phyloP scores from a whole-genome alignment of 257 asterid species.

The Solanum phureja region DNA sequence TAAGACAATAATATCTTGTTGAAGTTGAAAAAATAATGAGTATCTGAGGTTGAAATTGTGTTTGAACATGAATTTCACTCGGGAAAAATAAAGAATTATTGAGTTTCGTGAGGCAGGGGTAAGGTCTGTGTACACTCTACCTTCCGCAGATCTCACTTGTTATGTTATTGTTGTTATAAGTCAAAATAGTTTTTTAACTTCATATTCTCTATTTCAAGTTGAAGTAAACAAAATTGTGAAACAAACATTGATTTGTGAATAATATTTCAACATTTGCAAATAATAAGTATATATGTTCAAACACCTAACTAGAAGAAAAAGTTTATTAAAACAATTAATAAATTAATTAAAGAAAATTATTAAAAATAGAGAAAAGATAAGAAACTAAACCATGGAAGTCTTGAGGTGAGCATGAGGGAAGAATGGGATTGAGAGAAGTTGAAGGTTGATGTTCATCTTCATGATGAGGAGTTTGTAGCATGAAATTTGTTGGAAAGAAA shows the following conservation, averaged over 20 bases:
- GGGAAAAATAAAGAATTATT: background rate
- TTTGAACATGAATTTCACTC: background rate
- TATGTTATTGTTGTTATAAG: background rate
- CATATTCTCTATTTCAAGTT: background rate
- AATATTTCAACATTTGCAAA: background rate
- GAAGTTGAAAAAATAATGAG: background rate
- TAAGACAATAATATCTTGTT: background rate
- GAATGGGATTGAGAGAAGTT: constrained; percentile 28
- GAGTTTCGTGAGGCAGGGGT: no score
- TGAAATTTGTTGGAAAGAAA: constrained; percentile 69
- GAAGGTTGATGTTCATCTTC: constrained; percentile 31
- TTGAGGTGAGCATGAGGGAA: constrained; percentile 22
- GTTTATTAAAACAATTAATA: background rate
- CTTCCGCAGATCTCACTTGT: background rate
- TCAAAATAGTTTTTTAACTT: background rate
- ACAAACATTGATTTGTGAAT: background rate
- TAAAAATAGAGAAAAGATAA: background rate
- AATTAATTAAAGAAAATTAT: background rate
- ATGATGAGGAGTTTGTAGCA: constrained; percentile 66
- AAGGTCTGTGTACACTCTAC: background rate
- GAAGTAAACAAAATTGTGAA: background rate
- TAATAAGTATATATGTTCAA: background rate
- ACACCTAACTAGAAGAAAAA: background rate
- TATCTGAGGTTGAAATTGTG: background rate
- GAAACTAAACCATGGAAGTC: constrained; percentile 24